A percentile compares a stretch with the other conserved stretches of the same genome.
These are phyloP conservation scores for Leptographium galeiforme DNA, from an alignment of 2,329 filamentous ascomycete genomes.

Conservation along the genomic window DNA sequence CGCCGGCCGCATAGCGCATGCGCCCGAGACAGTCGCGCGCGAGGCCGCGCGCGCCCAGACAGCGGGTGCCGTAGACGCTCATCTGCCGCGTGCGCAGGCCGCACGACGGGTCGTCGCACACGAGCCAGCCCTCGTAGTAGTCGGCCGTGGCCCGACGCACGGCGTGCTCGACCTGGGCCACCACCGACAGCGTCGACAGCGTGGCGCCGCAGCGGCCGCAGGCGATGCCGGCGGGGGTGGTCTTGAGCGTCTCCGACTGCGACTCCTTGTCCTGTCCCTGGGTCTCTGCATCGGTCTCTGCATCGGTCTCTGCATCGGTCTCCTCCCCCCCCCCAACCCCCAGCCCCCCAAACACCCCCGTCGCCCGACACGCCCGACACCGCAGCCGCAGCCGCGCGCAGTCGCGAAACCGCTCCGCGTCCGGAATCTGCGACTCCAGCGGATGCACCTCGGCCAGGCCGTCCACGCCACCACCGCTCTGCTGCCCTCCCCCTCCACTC, in stretches of 20 bases:
- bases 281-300: too few species aligned
- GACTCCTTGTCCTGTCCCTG: too few species aligned
- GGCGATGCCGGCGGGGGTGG: constrained; percentile 56
- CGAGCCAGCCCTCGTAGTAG: constrained; percentile 88
- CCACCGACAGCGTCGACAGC: constrained; percentile 58
- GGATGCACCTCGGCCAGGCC: constrained; percentile 46
- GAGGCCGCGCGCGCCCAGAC: constrained; percentile 74
- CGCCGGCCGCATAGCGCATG: constrained; percentile 78
- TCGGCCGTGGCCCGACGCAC: constrained; percentile 63
- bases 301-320: too few species aligned
- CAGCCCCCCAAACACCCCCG: constrained; percentile 66
- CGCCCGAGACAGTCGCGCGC: constrained; percentile 72
- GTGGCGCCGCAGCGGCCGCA: constrained; percentile 56
- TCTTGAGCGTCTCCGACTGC: too few species aligned
- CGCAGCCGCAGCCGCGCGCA: constrained; percentile 63
- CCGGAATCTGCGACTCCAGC: constrained; percentile 86
- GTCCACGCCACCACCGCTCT: constrained; percentile 32
- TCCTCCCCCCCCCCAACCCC: constrained; percentile 27
- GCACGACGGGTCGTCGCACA: constrained; percentile 82
- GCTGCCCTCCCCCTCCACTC: constrained; percentile 25
- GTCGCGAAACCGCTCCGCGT: constrained; percentile 76
- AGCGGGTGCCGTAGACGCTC: constrained; percentile 82
- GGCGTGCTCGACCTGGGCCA: constrained; percentile 77
- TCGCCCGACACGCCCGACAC: constrained; percentile 67
- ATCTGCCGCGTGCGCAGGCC: constrained; percentile 80